Conservation (phyloP, 495 filamentous ascomycete species). For the Neohortaea acidophila region DNA sequence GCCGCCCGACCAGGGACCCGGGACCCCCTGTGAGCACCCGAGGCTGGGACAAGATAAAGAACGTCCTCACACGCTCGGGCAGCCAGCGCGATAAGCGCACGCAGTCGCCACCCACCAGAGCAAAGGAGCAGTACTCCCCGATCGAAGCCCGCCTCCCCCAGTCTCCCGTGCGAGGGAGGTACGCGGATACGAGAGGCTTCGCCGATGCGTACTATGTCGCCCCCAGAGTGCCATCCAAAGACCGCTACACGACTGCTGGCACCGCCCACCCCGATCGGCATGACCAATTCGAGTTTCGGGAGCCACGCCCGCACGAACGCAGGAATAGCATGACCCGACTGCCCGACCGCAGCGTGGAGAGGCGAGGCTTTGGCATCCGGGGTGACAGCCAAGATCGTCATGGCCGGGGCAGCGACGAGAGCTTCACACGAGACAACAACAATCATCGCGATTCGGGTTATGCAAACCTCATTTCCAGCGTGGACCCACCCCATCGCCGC, state of each 20-base stretch:
- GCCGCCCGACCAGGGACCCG: slow-evolving; percentile 12
- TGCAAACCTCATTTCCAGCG: too few species aligned
- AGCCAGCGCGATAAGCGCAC: slow-evolving; percentile 18
- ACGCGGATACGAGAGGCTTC: slow-evolving; percentile 13
- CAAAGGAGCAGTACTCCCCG: slow-evolving; percentile 1
- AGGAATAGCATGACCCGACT: slow-evolving; percentile 16
- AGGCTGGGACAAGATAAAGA: slow-evolving; percentile 27
- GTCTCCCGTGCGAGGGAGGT: slow-evolving; percentile 14
- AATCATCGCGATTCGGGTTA: slow-evolving; percentile 12
- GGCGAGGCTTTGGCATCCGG: slow-evolving; percentile 29
- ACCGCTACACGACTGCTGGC: slow-evolving; percentile 7
- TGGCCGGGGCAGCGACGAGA: slow-evolving; percentile 15
- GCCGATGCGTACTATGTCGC: slow-evolving; percentile 19
- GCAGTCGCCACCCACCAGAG: slow-evolving; percentile 5
- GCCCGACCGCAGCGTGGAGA: slow-evolving; percentile 20
- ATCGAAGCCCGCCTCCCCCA: neutral
- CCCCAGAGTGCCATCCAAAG: slow-evolving; percentile 18
- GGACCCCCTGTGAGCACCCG: slow-evolving; percentile 28
- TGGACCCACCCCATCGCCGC: slow-evolving; percentile 10
- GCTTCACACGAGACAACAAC: slow-evolving; percentile 1
- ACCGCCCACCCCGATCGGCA: slow-evolving; percentile 22
- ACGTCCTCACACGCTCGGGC: slow-evolving; percentile 15
- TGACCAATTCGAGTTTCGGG: slow-evolving; percentile 16
- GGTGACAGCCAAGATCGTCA: slow-evolving; percentile 17
- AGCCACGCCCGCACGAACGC: slow-evolving; percentile 14